These are phyloP conservation scores for Mucor lusitanicus DNA, from an alignment of 371 early-diverging fungal genomes.

Conservation along the genomic window DNA sequence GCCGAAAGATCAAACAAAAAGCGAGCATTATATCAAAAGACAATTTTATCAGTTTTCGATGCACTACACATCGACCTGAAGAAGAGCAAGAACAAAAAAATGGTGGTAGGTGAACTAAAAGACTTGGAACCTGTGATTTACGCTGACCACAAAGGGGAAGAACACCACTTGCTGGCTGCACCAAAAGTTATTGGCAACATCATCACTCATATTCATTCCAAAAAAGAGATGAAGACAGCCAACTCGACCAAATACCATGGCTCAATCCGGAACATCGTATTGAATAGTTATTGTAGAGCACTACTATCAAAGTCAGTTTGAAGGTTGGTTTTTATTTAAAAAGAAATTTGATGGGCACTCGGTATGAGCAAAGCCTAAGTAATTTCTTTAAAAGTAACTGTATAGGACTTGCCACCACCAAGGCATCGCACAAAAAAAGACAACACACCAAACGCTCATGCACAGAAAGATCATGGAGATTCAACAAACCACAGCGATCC, in stretches of 20 bases:
- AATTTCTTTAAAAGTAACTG: too few species aligned
- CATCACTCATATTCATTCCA: background rate
- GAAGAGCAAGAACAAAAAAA: conserved; percentile 17
- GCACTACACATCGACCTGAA: conserved; percentile 10
- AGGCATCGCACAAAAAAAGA: too few species aligned
- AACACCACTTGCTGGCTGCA: conserved; percentile 17
- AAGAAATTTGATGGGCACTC: conserved; percentile 8
- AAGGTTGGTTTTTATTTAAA: too few species aligned
- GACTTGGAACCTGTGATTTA: conserved; percentile 17
- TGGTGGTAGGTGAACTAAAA: conserved; percentile 16
- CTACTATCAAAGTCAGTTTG: conserved; percentile 7
- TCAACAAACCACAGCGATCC: too few species aligned
- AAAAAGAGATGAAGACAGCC: background rate
- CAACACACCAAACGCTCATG: too few species aligned
- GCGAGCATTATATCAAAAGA: conserved; percentile 2
- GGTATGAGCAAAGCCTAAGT: too few species aligned
- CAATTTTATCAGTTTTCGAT: conserved; percentile 17
- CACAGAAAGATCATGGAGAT: too few species aligned
- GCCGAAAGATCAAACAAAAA: conserved; percentile 10
- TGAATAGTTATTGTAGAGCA: conserved; percentile 1
- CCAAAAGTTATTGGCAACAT: conserved; percentile 13
- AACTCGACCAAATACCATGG: background rate
- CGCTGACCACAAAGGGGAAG: conserved; percentile 14
- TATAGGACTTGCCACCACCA: too few species aligned
- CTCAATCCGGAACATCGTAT: conserved; percentile 7